Evolutionary conservation across 768 basidiomycete species (phyloP).

Genomic region (Mycena vulgaris): DNA sequence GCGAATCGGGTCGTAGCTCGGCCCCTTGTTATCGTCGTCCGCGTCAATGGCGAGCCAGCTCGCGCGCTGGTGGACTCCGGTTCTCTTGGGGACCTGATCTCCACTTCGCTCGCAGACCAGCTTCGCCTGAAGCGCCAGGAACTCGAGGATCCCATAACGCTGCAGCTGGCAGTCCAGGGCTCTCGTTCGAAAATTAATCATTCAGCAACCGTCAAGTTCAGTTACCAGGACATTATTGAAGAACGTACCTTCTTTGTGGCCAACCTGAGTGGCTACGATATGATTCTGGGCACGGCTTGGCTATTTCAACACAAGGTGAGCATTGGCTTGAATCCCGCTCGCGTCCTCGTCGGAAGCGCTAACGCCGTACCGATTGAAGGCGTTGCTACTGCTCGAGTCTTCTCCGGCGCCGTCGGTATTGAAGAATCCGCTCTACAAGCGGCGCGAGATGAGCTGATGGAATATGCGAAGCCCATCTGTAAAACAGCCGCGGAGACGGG

Average conservation of each 20-base stretch:
- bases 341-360: slow-evolving; percentile 31
- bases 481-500: slow-evolving; percentile 37
- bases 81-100: not conserved
- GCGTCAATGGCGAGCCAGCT: not conserved
- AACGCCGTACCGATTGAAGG: slow-evolving; percentile 29
- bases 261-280: slow-evolving; percentile 47
- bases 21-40: not conserved
- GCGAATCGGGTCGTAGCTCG: not conserved
- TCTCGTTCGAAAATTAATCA: not conserved
- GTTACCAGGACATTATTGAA: slow-evolving; percentile 29
- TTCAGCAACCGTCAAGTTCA: slow-evolving; percentile 13
- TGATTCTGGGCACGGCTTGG: slow-evolving; percentile 45
- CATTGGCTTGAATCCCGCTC: slow-evolving; percentile 36
- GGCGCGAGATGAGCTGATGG: not conserved
- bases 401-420: not conserved
- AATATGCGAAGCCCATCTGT: slow-evolving; percentile 22
- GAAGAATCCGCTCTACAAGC: not conserved
- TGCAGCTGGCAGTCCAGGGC: not conserved
- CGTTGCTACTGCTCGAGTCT: not conserved
- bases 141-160: not conserved
- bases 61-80: not conserved
- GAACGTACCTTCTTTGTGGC: slow-evolving; percentile 41
- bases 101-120: not conserved
- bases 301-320: slow-evolving; percentile 42
- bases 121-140: not conserved